phyloP scores from a whole-genome alignment of 1,284 basidiomycete genomes.

The Wolfiporia cocos region DNA sequence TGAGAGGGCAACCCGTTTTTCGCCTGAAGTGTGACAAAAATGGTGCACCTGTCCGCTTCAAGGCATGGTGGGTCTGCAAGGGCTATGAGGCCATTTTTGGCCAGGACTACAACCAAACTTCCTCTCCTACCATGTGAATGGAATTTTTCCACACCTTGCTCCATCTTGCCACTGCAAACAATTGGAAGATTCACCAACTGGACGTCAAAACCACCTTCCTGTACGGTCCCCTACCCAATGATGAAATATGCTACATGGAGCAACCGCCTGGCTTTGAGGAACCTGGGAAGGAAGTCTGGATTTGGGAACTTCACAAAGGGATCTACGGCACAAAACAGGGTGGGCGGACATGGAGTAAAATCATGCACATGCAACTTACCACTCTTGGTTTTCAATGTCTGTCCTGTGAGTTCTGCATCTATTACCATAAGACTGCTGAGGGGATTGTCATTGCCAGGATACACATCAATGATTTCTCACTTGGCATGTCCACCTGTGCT shows the following conservation, averaged over 20 bases:
- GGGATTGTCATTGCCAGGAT: slow-evolving; percentile 22
- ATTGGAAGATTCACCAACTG: no score
- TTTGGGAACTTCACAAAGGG: slow-evolving; percentile 13
- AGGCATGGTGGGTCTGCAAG: no score
- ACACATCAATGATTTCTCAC: slow-evolving; percentile 28
- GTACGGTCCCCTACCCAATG: slow-evolving; percentile 34
- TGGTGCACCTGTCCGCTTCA: no score
- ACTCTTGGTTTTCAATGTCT: slow-evolving; percentile 19
- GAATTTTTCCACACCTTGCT: no score
- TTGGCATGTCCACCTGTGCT: slow-evolving; percentile 12
- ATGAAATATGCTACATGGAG: slow-evolving; percentile 34
- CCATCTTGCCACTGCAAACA: no score
- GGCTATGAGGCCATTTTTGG: no score
- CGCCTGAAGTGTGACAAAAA: no score
- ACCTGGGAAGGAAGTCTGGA: slow-evolving; percentile 13
- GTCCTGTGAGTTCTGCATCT: slow-evolving; percentile 26
- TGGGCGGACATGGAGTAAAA: slow-evolving; percentile 21
- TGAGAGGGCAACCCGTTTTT: no score
- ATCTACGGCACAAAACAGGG: slow-evolving; percentile 28
- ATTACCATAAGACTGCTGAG: slow-evolving; percentile 11
- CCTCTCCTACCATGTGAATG: no score
- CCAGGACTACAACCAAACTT: no score
- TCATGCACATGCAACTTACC: slow-evolving; percentile 8
- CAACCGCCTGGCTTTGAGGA: slow-evolving; percentile 29
- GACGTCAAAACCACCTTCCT: slow-evolving; percentile 42